Evolutionary conservation across 2,329 filamentous ascomycete genomes (phyloP).

Genomic region (Aspergillus ibericus): DNA sequence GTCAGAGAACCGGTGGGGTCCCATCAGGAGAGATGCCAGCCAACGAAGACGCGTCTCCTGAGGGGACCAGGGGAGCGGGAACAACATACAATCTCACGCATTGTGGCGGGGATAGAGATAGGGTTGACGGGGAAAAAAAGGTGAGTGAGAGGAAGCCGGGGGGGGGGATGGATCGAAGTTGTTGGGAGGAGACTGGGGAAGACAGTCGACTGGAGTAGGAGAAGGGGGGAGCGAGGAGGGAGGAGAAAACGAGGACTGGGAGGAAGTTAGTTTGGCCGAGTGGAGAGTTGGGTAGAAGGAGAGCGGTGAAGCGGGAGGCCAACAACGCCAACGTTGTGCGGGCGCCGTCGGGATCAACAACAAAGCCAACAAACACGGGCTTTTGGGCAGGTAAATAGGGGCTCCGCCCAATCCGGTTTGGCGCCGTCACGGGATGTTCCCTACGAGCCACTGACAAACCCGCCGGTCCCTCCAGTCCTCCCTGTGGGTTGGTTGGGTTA

Average conservation of each 20-base stretch:
- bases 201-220: conserved; percentile 15
- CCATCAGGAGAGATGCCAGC: conserved; percentile 32
- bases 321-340: conserved; percentile 9
- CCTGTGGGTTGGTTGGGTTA: conserved; percentile 21
- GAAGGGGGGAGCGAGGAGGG: conserved; percentile 24
- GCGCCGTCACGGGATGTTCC: conserved; percentile 16
- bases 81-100: conserved; percentile 72
- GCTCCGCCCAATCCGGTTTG: conserved; percentile 24
- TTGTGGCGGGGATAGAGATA: conserved; percentile 49
- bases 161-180: conserved; percentile 9
- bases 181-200: conserved; percentile 17
- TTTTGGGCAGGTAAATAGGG: conserved; percentile 25
- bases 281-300: conserved; percentile 22
- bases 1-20: conserved; percentile 34
- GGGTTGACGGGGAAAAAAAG: conserved; percentile 16
- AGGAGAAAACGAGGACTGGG: conserved; percentile 22
- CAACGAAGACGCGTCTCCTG: conserved; percentile 42
- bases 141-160: conserved; percentile 10
- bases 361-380: conserved; percentile 8
- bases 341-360: conserved; percentile 30
- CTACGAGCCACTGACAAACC: conserved; percentile 28
- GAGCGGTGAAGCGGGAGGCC: conserved; percentile 30
- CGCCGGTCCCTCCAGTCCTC: conserved; percentile 4
- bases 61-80: conserved; percentile 14
- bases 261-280: conserved; percentile 16